These are phyloP conservation scores for Prillingera fragicola DNA, from an alignment of 1,284 basidiomycete genomes.

Conservation along the genomic window DNA sequence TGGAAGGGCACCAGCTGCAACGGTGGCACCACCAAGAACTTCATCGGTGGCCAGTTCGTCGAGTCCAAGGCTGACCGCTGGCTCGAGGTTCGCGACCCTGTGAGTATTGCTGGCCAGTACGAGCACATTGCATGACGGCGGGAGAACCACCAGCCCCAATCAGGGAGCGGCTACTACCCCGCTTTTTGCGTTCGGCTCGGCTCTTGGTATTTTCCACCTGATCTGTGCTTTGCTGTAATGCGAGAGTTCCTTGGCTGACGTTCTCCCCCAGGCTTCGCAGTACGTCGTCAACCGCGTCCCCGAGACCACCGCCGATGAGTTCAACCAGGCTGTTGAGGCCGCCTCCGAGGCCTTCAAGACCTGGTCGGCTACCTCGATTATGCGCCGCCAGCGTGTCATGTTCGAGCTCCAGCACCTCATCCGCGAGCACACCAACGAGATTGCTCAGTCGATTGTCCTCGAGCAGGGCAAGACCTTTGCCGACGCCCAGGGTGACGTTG, in stretches of 20 bases:
- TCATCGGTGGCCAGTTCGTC: slow-evolving; percentile 75
- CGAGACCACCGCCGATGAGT: slow-evolving; percentile 76
- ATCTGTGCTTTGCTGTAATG: no score
- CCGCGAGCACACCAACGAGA: slow-evolving; percentile 62
- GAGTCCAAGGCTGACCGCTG: slow-evolving; percentile 69
- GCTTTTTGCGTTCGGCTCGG: no score
- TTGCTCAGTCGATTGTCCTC: slow-evolving; percentile 59
- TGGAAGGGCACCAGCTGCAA: slow-evolving; percentile 82
- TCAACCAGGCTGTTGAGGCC: slow-evolving; percentile 75
- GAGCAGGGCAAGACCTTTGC: slow-evolving; percentile 85
- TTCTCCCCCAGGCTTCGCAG: slow-evolving; percentile 55
- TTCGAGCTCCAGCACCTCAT: slow-evolving; percentile 82
- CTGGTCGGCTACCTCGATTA: slow-evolving; percentile 80
- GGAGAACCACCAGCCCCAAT: no score
- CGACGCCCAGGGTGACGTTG: slow-evolving; percentile 91
- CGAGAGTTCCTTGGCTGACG: no score
- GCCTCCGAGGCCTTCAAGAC: slow-evolving; percentile 83
- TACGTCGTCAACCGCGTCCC: slow-evolving; percentile 82
- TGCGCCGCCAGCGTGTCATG: slow-evolving; percentile 82
- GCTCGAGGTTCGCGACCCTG: slow-evolving; percentile 83
- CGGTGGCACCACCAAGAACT: slow-evolving; percentile 81
- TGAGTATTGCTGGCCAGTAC: no score
- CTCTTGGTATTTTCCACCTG: no score
- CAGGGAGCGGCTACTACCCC: no score
- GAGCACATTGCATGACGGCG: no score